Base-by-base conservation (phyloP, 1,139 yeast species). In the Debaryomyces sp. region DNA sequence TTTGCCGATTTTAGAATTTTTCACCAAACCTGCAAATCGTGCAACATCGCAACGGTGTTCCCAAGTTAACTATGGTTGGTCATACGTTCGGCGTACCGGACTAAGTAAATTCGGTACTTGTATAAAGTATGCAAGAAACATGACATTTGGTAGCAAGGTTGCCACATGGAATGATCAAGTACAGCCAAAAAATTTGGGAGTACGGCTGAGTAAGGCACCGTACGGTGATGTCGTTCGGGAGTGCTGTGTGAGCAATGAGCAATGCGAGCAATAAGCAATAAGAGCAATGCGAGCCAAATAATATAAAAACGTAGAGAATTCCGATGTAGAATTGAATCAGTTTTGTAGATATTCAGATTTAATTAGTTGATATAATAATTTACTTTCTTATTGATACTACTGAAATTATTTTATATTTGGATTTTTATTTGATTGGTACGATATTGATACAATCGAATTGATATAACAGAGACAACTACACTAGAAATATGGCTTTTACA, bases 401-500 rank as follows among this genome's bases (percentile, higher is more conserved):
- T 5, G 13, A 27, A 27, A 12, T 26, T 5, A 12, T 12, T 27
- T 27, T 27, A 27, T n/a, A 27, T 27, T 23, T 23, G 26, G 3
- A 23, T 23, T 12, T 2, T 27, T 4, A 12, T n/a, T 27, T 10
- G 21, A 18, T 18, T 18, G 21, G 4, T 18, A 18, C 21, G 2
- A 4, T 2, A 34, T 34, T 8, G 10, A 2, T 1, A 15, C 17
- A 17, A 32, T 32, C 22, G 35, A 32, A 32, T 15, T 32, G 12
- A 15, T 15, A 35, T 10, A 35, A 35, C 18, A 18, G 30, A 37
- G n/a, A 37, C 22, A 37, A 37, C 32, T 37, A 23, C 30, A 37
- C 10, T 38, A 12, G 18, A 44, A 63, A 40, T 46, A 79, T 80
- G 84, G 80, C 84, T 38, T 55, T 78, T 54, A 79, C 84, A 46